Evolutionary conservation across 169 alveolate genomes (phyloP), one percentile per base, ranked within the genome.

Genomic region (Plasmodium reichenowi): DNA sequence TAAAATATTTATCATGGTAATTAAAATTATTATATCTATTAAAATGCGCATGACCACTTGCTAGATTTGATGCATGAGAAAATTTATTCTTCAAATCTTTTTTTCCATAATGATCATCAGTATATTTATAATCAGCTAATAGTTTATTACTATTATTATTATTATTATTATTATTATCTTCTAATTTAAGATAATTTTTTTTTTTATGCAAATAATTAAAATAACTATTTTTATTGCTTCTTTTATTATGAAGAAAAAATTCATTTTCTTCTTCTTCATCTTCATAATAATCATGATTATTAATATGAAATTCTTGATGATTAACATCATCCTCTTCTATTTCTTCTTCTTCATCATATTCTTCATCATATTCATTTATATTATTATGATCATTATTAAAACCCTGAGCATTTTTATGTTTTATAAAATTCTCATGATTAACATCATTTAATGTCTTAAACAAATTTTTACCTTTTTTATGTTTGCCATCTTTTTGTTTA

Each of bases 1-100:
- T 74, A 78, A 78, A 78, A 64, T 59, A 78, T 78, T 78, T 78
- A 63, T 78, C 89, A 64, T 78, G 58, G 29, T 66, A 66, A 60
- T 59, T 78, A 20, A 78, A 78, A 59, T 78, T 78, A 66, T 60
- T 78, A 66, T 78, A 78, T 59, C 89, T 78, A 22, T 15, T 48
- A 71, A 59, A 68, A 54, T 63, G 17, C 29, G 59, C 17, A 56
- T 60, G 50, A 20, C 56, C 66, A 58, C 6, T 78, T 20, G 63
- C 75, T 26, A 24, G 26, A 20, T 50, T 50, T 38, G 45, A 10
- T 15, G 29, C 64, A 24, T 7, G 12, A 50, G 45, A 12, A 26
- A 67, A 24, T 32, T 78, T 78, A 52, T 58, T 70, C 58, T 78
- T 78, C 22, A 45, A 64, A 52, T 78, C 76, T 56, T 78, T 78